Base-by-base conservation (phyloP, 352 stramenopile genomes). In the Phytophthora ramorum region DNA sequence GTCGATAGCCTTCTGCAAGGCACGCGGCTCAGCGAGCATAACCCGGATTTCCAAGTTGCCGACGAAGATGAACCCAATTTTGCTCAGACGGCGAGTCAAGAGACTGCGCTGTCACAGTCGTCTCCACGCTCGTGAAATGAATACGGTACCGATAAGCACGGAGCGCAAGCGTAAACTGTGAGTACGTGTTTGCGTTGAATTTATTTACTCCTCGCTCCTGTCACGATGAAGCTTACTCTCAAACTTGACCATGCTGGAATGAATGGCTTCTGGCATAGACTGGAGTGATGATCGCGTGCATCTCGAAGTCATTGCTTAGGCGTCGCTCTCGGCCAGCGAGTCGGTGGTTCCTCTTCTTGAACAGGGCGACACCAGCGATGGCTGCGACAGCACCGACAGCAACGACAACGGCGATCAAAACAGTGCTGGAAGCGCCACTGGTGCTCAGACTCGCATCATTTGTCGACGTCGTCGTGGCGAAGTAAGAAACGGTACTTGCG, bases 1-100 rank as follows among this genome's bases (percentile, higher is more conserved):
- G 63, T 93, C 0, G 72, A 89, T 20, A 91, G 83, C 50, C 70
- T 91, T 13, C 35, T 83, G 19, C 69, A 78, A 44, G 77, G 78
- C 20, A 52, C 78, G 30, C 67, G 83, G 3, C 59, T 89, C 9
- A 75, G 80, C 30, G 69, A 71, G 43, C 47, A 73, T 14, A 38
- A 30, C 12, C 44, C 50, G 2, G 70, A 69, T 13, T 81, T 72
- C 24, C 56, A 71, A 63, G 62, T 78, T 41, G 34, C 41, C 14
- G 49, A 67, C 22, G 58, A 60, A 12, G 32, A 59, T 34, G 37
- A 67, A 55, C 14, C 47, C 26, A 54, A 41, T 19, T 43, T 51
- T 41, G 32, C 34, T 4, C 40, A 51, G 9, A 34, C 35, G 43
- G 35, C 30, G 28, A 66, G 51, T 34, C 49, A 64, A 17, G 56